phyloP scores from a whole-genome alignment of 2,329 filamentous ascomycete species.

The Dactylellina haptotyla region DNA sequence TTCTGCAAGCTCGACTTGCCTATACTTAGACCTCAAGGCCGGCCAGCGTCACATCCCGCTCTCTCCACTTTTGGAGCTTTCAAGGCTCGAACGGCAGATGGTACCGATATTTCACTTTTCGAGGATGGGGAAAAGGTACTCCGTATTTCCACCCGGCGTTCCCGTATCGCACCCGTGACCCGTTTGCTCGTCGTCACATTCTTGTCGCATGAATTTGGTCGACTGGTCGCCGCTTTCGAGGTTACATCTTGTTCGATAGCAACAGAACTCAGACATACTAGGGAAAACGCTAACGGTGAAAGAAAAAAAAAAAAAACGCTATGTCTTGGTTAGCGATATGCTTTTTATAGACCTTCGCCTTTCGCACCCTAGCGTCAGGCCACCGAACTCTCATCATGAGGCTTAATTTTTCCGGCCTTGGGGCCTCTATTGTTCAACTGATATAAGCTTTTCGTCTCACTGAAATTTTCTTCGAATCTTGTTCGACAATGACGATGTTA shows the following conservation, averaged over 20 bases:
- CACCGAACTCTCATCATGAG: slow-evolving; percentile 26
- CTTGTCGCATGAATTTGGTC: slow-evolving; percentile 7
- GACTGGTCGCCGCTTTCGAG: slow-evolving; percentile 15
- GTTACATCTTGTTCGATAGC: slow-evolving; percentile 29
- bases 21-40: slow-evolving; percentile 46
- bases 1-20: slow-evolving; percentile 7
- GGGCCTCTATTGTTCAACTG: neutral
- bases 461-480: no score
- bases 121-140: slow-evolving; percentile 9
- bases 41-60: slow-evolving; percentile 45
- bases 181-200: slow-evolving; percentile 31
- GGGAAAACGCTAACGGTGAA: neutral
- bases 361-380: slow-evolving; percentile 27
- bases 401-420: slow-evolving; percentile 15
- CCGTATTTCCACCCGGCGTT: slow-evolving; percentile 14
- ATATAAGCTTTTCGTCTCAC: slow-evolving; percentile 28
- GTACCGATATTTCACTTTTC: neutral
- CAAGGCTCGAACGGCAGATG: slow-evolving; percentile 12
- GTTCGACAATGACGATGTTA: neutral
- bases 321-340: slow-evolving; percentile 30
- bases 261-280: slow-evolving; percentile 15
- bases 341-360: slow-evolving; percentile 48
- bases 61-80: slow-evolving; percentile 4
- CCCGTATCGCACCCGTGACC: slow-evolving; percentile 40
- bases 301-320: no score